Conservation (phyloP, 1,139 yeast species). For the Scheffersomyces illinoinensis region DNA sequence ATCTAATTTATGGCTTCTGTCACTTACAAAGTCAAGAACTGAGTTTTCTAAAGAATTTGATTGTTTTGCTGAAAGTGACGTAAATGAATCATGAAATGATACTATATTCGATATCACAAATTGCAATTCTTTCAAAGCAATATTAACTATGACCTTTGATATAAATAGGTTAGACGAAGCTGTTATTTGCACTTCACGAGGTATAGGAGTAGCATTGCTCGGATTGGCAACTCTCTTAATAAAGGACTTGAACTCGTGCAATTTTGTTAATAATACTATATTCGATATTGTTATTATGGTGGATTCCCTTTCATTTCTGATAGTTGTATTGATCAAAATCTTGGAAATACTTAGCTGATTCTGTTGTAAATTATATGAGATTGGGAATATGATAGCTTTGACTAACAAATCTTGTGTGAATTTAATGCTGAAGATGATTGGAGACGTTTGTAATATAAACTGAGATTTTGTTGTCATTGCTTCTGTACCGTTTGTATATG, state of each 20-base stretch:
- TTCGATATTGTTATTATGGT: constrained; percentile 21
- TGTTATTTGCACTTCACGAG: constrained; percentile 16
- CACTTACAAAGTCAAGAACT: constrained; percentile 6
- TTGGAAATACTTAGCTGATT: constrained; percentile 32
- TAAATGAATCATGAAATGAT: constrained; percentile 5
- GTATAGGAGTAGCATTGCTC: constrained; percentile 5
- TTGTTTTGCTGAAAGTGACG: constrained; percentile 7
- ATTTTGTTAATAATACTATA: constrained; percentile 18
- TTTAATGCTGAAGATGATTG: constrained; percentile 17
- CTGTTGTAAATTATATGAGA: constrained; percentile 33
- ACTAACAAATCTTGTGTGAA: constrained; percentile 12
- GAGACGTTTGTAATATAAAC: constrained; percentile 36
- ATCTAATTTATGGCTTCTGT: background rate
- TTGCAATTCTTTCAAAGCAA: constrained; percentile 14
- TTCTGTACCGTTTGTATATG: constrained; percentile 1
- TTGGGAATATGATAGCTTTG: constrained; percentile 32
- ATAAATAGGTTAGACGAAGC: constrained; percentile 20
- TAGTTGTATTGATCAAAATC: constrained; percentile 15
- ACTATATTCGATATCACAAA: constrained; percentile 13
- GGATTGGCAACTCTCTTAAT: constrained; percentile 14
- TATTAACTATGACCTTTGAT: constrained; percentile 16
- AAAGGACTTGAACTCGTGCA: constrained; percentile 27
- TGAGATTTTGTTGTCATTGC: constrained; percentile 2
- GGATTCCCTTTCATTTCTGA: constrained; percentile 9
- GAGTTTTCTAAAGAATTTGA: constrained; percentile 18